Evolutionary conservation across 2,329 filamentous ascomycete species (phyloP).

Genomic region (Fusarium longipes): DNA sequence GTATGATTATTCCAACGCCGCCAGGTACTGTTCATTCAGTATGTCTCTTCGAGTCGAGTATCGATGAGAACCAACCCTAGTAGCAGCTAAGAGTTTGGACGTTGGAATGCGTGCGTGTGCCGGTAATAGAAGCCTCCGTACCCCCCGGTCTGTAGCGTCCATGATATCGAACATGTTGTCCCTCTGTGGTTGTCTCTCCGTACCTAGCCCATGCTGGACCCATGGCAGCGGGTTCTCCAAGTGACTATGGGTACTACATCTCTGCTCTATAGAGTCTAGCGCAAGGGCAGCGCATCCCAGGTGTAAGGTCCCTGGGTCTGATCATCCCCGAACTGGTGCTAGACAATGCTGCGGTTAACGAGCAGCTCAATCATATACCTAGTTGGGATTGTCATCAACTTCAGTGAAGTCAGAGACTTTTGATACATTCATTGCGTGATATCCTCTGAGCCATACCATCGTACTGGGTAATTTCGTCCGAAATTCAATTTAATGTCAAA

Average conservation of each 20-base stretch:
- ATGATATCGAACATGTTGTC: constrained; percentile 40
- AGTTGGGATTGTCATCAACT: not conserved
- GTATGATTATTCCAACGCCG: not conserved
- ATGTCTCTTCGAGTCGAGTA: constrained; percentile 4
- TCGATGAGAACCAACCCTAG: constrained; percentile 29
- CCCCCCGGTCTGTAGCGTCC: constrained; percentile 30
- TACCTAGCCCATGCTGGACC: constrained; percentile 33
- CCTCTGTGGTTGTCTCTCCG: constrained; percentile 33
- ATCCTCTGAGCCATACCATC: not conserved
- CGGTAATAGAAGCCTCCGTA: constrained; percentile 27
- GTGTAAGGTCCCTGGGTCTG: constrained; percentile 40
- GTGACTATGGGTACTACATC: constrained; percentile 31
- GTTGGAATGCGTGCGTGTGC: constrained; percentile 22
- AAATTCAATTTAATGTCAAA: not conserved
- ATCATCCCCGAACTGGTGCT: constrained; percentile 41
- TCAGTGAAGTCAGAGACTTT: not conserved
- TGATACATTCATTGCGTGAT: not conserved
- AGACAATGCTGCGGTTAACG: constrained; percentile 1
- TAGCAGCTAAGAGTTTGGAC: constrained; percentile 27
- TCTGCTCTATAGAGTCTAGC: constrained; percentile 41
- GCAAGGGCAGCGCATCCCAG: constrained; percentile 31
- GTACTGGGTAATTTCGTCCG: not conserved
- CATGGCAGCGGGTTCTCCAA: constrained; percentile 46
- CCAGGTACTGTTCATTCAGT: not conserved
- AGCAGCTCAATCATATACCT: not conserved